Evolutionary conservation across 2,329 filamentous ascomycete genomes (phyloP).

Genomic region (Colletotrichum theobromicola): DNA sequence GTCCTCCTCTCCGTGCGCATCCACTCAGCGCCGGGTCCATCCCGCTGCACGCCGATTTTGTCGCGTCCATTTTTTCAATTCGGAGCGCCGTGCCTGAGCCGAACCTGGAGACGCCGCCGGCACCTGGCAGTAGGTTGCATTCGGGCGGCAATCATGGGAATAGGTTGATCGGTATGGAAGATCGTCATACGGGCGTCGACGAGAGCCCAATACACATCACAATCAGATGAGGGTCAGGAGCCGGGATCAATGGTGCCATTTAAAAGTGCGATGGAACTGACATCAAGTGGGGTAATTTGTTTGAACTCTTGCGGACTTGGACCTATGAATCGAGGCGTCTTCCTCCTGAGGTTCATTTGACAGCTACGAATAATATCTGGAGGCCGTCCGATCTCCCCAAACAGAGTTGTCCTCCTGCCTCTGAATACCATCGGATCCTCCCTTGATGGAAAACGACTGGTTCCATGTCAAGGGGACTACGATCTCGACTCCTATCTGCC

Average conservation of each 20-base stretch:
- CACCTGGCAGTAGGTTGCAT: background rate
- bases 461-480: background rate
- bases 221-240: background rate
- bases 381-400: background rate
- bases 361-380: background rate
- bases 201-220: background rate
- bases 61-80: background rate
- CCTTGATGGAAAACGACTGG: background rate
- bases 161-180: background rate
- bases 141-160: background rate
- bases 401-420: background rate
- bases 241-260: background rate
- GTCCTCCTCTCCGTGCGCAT: background rate
- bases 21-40: background rate
- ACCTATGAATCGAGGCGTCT: background rate
- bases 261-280: background rate
- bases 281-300: background rate
- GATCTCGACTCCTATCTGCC: background rate
- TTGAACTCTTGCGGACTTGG: background rate
- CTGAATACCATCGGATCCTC: background rate
- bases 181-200: background rate
- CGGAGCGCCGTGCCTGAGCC: background rate
- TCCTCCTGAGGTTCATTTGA: background rate
- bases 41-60: background rate
- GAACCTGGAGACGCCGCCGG: background rate